A percentile compares a stretch with the other conserved stretches of the same genome.
phyloP scores from a whole-genome alignment of 2,329 filamentous ascomycete genomes.

The Sporothrix curviconia region DNA sequence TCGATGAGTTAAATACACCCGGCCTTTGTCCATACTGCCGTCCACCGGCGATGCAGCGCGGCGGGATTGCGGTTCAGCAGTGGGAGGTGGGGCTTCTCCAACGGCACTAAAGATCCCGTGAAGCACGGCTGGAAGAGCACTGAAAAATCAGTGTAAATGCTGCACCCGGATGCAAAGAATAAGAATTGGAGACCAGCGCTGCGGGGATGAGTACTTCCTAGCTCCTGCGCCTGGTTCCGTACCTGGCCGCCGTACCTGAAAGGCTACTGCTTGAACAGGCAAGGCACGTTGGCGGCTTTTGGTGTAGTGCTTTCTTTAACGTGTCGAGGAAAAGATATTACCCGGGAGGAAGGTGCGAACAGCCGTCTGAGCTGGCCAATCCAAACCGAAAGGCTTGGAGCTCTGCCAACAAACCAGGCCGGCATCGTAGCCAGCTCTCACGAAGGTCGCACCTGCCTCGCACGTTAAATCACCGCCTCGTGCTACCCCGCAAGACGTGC shows the following conservation, averaged over 20 bases:
- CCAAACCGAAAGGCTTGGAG: no score
- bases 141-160: no score
- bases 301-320: neutral
- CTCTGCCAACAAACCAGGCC: no score
- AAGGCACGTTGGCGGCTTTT: neutral
- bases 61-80: conserved; percentile 14
- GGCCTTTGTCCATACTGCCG: neutral
- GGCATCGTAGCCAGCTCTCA: no score
- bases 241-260: neutral
- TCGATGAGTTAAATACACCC: neutral
- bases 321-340: neutral
- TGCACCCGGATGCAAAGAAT: no score
- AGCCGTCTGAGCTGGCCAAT: no score
- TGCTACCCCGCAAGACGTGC: neutral
- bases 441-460: neutral
- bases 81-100: neutral
- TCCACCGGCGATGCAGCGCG: conserved; percentile 9
- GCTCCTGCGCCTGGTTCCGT: neutral
- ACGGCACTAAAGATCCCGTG: neutral
- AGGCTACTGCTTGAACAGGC: neutral
- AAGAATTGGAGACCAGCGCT: neutral
- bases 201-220: conserved; percentile 18
- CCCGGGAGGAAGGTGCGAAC: neutral
- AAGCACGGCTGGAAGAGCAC: no score
- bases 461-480: neutral